A percentile compares a stretch with the other conserved stretches of the same genome.
phyloP scores from a whole-genome alignment of 345 rosid species.

The Citrus inodora region DNA sequence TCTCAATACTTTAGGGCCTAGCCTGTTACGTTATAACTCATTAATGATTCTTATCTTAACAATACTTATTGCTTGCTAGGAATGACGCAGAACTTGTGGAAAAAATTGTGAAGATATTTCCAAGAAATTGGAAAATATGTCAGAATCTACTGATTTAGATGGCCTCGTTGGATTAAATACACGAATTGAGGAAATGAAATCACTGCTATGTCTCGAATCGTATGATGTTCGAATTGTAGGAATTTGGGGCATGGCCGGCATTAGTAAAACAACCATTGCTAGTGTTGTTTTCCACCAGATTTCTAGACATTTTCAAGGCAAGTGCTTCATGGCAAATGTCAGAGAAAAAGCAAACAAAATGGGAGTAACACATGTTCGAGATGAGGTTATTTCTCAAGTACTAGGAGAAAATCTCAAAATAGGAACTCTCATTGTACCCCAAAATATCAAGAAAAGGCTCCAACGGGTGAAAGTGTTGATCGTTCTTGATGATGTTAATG shows the following conservation, averaged over 20 bases:
- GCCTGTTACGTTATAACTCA: too few relatives aligned
- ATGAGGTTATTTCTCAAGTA: neutral
- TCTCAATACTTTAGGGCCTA: too few relatives aligned
- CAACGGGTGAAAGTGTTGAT: neutral
- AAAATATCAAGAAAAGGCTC: neutral
- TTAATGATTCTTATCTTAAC: too few relatives aligned
- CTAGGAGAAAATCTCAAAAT: neutral
- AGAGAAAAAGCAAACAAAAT: neutral
- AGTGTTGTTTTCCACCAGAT: neutral
- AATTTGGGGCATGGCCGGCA: constrained; percentile 8
- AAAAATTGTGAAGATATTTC: neutral
- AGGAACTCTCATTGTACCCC: neutral
- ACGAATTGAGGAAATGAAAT: neutral
- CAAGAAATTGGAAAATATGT: neutral
- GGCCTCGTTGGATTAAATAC: neutral
- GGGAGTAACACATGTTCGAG: neutral
- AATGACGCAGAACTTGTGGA: constrained; percentile 1
- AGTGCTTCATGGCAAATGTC: neutral
- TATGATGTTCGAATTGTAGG: neutral
- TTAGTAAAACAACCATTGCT: constrained; percentile 6
- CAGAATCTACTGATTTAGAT: neutral
- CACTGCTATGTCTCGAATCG: neutral
- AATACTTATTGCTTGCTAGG: neutral
- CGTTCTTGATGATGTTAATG: constrained; percentile 6
- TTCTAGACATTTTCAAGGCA: neutral